Evolutionary conservation across 192 early-diverging fungal species (phyloP).

Genomic region (Podila epicladia): DNA sequence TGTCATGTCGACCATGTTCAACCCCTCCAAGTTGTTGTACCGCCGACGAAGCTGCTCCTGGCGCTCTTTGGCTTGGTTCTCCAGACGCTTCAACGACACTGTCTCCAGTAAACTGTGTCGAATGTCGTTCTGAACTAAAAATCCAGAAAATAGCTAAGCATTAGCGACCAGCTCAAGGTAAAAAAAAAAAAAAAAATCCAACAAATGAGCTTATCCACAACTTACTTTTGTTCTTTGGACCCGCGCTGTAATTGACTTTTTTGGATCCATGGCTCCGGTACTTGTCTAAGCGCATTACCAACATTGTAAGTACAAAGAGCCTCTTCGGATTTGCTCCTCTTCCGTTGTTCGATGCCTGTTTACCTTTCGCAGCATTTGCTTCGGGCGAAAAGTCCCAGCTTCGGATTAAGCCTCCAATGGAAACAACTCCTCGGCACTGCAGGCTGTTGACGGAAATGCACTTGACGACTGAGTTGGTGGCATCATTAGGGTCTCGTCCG

Average conservation of each 20-base stretch:
- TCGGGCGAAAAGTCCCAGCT: constrained; percentile 67
- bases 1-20: constrained; percentile 57
- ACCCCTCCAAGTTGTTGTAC: constrained; percentile 46
- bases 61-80: constrained; percentile 28
- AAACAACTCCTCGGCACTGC: constrained; percentile 53
- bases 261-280: constrained; percentile 15
- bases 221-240: constrained; percentile 32
- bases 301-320: not conserved
- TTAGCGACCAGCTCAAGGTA: not conserved
- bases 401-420: constrained; percentile 59
- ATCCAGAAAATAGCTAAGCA: no score
- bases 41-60: constrained; percentile 33
- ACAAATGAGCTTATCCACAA: not conserved
- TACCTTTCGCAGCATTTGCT: constrained; percentile 41
- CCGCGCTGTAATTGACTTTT: constrained; percentile 35
- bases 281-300: constrained; percentile 10
- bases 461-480: constrained; percentile 1
- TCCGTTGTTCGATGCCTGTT: not conserved
- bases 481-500: constrained; percentile 18
- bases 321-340: no score
- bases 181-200: no score
- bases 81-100: constrained; percentile 25
- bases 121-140: constrained; percentile 27
- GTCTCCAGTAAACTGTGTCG: constrained; percentile 39
- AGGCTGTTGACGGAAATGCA: constrained; percentile 48